Conservation (phyloP, 2,329 filamentous ascomycete genomes). For the Penicillium sp. region DNA sequence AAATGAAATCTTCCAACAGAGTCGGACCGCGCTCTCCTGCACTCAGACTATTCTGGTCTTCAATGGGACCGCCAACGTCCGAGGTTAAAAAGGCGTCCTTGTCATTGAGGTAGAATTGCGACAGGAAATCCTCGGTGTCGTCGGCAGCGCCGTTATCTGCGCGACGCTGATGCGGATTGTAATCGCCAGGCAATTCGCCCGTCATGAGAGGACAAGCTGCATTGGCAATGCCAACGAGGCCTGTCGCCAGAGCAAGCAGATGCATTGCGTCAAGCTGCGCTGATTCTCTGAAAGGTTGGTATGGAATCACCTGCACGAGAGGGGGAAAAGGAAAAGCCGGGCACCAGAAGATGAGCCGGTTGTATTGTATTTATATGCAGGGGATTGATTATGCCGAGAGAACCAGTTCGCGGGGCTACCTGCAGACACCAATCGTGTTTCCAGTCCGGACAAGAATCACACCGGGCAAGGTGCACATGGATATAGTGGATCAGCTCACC, state of each 20-base stretch:
- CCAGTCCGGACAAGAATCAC: not conserved
- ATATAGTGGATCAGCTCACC: conserved; percentile 10
- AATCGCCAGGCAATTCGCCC: conserved; percentile 27
- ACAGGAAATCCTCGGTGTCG: conserved; percentile 46
- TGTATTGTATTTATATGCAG: conserved; percentile 17
- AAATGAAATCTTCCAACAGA: conserved; percentile 73
- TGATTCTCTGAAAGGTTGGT: not conserved
- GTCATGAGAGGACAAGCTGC: conserved; percentile 49
- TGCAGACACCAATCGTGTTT: conserved; percentile 10
- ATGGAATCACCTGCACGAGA: not conserved
- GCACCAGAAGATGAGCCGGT: not conserved
- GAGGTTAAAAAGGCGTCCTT: conserved; percentile 62
- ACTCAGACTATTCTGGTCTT: conserved; percentile 68
- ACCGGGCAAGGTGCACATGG: conserved; percentile 6
- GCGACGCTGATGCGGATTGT: conserved; percentile 24
- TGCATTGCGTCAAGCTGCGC: conserved; percentile 27
- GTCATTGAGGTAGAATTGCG: conserved; percentile 57
- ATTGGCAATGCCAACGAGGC: conserved; percentile 40
- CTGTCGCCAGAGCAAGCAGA: conserved; percentile 27
- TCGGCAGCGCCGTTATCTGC: conserved; percentile 30
- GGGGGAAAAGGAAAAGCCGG: not conserved
- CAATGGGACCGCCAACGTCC: conserved; percentile 70
- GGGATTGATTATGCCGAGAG: not conserved
- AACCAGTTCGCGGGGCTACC: conserved; percentile 1
- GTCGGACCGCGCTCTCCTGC: conserved; percentile 70